phyloP scores from a whole-genome alignment of 2,329 filamentous ascomycete species.

The Fusarium tricinctum region DNA sequence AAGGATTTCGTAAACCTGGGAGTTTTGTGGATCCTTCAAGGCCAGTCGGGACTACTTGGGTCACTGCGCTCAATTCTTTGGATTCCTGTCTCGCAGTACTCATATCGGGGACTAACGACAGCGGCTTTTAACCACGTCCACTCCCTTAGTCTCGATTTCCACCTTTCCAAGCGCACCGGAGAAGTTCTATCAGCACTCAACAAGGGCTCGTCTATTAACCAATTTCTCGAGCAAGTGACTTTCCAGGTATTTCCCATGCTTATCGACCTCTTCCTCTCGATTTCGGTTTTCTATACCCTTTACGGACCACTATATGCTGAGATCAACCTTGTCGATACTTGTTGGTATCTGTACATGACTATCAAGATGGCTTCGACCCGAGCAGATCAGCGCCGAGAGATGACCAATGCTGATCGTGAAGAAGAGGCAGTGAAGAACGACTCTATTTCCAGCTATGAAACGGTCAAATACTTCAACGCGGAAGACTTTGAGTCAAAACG shows the following conservation, averaged over 20 bases:
- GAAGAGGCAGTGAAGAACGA: constrained; percentile 99
- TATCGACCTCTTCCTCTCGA: constrained; percentile 86
- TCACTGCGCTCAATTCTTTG: constrained; percentile 87
- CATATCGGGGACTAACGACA: constrained; percentile 92
- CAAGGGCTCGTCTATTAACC: constrained; percentile 96
- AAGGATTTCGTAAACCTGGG: constrained; percentile 61
- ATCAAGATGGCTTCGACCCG: constrained; percentile 96
- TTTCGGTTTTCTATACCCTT: constrained; percentile 78
- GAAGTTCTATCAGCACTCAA: constrained; percentile 96
- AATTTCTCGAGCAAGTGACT: constrained; percentile 94
- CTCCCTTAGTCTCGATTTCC: constrained; percentile 93
- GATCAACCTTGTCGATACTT: constrained; percentile 89
- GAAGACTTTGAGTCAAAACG: constrained; percentile 83
- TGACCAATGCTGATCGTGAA: constrained; percentile 94
- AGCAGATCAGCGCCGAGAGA: constrained; percentile 89
- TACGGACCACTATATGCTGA: constrained; percentile 83
- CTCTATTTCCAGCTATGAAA: constrained; percentile 98
- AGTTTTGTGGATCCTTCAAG: constrained; percentile 87
- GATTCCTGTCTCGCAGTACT: constrained; percentile 98
- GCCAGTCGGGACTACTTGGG: constrained; percentile 87
- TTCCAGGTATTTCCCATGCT: constrained; percentile 97
- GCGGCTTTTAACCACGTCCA: constrained; percentile 98
- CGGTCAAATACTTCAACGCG: constrained; percentile 91
- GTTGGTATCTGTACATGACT: constrained; percentile 96
- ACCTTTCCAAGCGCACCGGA: constrained; percentile 95